Percentiles rank a stretch among this genome's conserved stretches.
Conservation (phyloP, 305 asterid species). For the Fraxinus velutina region DNA sequence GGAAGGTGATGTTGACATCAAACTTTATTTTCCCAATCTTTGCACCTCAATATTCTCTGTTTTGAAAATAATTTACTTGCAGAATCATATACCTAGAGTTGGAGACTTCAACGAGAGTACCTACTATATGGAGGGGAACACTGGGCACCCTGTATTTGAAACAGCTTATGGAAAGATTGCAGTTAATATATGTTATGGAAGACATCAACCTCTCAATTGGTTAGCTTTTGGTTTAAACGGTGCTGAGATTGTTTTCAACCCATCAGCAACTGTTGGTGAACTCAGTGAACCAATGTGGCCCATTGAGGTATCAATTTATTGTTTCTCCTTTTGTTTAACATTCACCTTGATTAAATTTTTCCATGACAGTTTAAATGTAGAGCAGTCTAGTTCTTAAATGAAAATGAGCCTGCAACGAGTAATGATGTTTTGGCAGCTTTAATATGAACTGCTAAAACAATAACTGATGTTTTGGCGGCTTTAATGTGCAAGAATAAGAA, state of each 20-base stretch:
- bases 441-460: background rate
- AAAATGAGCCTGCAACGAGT: background rate
- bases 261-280: conserved; percentile 96
- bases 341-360: background rate
- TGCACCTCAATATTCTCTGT: background rate
- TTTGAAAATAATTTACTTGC: conserved; percentile 27
- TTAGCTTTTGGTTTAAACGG: conserved; percentile 92
- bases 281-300: conserved; percentile 99
- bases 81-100: conserved; percentile 97
- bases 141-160: conserved; percentile 94
- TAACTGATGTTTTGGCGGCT: background rate
- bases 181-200: conserved; percentile 87
- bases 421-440: background rate
- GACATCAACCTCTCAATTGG: conserved; percentile 98
- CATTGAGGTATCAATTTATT: conserved; percentile 59
- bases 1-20: conserved; percentile 58
- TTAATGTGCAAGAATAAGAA: background rate
- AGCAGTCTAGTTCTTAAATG: background rate
- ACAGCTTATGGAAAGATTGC: conserved; percentile 89
- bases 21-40: background rate
- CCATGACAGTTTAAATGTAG: background rate
- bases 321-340: background rate
- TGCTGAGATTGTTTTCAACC: conserved; percentile 90
- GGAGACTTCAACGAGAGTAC: conserved; percentile 97
- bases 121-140: conserved; percentile 92